Conservation (phyloP, 371 early-diverging fungal species). For the Mucor sp. region DNA sequence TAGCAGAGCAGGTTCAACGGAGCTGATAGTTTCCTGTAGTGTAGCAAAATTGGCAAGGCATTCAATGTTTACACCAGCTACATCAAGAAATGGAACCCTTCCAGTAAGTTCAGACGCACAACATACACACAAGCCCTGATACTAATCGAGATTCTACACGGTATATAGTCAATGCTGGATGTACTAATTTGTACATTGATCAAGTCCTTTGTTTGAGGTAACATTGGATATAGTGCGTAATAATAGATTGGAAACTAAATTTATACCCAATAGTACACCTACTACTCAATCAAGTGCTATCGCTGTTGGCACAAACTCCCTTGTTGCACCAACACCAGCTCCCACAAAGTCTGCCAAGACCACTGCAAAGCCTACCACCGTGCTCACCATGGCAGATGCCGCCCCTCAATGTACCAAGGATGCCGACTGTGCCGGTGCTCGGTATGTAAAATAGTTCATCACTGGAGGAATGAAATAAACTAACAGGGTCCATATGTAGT, state of each 20-base stretch:
- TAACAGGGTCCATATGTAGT: not conserved
- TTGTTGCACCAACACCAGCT: not conserved
- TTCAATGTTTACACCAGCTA: conserved; percentile 18
- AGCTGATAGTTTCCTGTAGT: conserved; percentile 7
- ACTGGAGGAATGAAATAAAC: no score
- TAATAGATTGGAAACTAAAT: not conserved
- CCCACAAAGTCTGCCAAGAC: conserved; percentile 3
- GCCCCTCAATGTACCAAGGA: conserved; percentile 15
- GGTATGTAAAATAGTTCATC: conserved; percentile 13
- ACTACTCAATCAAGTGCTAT: conserved; percentile 7
- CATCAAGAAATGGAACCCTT: conserved; percentile 31
- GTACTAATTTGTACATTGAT: conserved; percentile 31
- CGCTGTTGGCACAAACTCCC: not conserved
- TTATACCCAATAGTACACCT: conserved; percentile 14
- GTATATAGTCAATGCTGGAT: conserved; percentile 23
- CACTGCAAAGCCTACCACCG: conserved; percentile 2
- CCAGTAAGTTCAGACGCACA: conserved; percentile 19
- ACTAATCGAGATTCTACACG: not conserved
- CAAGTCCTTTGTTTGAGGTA: conserved; percentile 31
- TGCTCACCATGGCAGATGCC: conserved; percentile 8
- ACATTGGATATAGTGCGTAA: not conserved
- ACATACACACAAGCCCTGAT: no score
- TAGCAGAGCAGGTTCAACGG: not conserved
- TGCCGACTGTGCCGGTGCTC: conserved; percentile 30
- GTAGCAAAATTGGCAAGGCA: conserved; percentile 23